A percentile compares a stretch with the other conserved stretches of the same genome.
Conservation (phyloP, 1,139 yeast genomes). For the Hemisphaericaspora xylanilytica region DNA sequence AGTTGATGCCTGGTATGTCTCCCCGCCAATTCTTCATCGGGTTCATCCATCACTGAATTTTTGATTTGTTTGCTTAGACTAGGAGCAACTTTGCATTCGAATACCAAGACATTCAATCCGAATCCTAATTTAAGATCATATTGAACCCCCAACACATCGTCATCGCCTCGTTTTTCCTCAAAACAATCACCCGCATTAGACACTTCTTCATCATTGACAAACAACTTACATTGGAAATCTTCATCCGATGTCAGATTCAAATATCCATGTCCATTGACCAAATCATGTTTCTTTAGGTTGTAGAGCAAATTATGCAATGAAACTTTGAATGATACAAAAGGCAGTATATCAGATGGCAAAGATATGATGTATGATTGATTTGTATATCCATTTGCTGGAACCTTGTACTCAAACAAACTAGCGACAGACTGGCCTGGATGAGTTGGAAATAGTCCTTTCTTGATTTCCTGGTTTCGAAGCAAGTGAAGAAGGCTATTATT, state of each 20-base stretch:
- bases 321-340: constrained; percentile 44
- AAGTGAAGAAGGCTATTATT: constrained; percentile 3
- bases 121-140: constrained; percentile 49
- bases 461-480: constrained; percentile 27
- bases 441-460: constrained; percentile 34
- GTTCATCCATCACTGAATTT: constrained; percentile 19
- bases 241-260: constrained; percentile 29
- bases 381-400: constrained; percentile 45
- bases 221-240: constrained; percentile 44
- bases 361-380: constrained; percentile 42
- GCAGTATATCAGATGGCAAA: constrained; percentile 44
- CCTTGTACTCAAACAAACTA: constrained; percentile 45
- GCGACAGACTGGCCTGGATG: constrained; percentile 24
- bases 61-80: constrained; percentile 33
- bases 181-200: constrained; percentile 36
- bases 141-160: constrained; percentile 31
- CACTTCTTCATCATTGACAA: constrained; percentile 51
- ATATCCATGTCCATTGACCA: constrained; percentile 32
- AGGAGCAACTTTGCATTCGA: constrained; percentile 49
- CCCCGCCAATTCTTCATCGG: constrained; percentile 28
- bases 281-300: constrained; percentile 33
- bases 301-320: constrained; percentile 42
- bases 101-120: constrained; percentile 47
- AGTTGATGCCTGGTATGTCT: constrained; percentile 50
- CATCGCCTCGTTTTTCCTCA: constrained; percentile 26